Base-by-base conservation (phyloP, 345 rosid genomes). In the Rhodamnia argentea region DNA sequence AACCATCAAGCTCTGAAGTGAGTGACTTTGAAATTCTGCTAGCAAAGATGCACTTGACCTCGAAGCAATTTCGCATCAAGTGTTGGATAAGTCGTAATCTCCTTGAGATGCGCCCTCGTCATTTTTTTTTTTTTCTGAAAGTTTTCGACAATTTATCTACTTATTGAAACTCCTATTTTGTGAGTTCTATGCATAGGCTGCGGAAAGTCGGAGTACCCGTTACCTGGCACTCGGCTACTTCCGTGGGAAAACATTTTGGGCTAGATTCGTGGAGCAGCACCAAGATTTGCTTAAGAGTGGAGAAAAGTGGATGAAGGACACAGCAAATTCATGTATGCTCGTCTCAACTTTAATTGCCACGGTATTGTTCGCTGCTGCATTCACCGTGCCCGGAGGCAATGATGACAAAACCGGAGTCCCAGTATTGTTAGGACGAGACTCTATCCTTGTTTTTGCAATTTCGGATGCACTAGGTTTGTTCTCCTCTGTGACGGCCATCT, bases 311-410 rank as follows among this genome's bases (percentile, higher is more conserved):
- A 7, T 85, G 70, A 85, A 85, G 64, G 88, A 87, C 47, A 90
- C 91, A 1, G 86, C 92, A 2, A 83, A 82, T 55, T 87, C 88
- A 1, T 90, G 91, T 27, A 86, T 88, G 83, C 54, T 91, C 12
- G 88, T 88, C 10, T 87, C 92, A 23, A 85, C 93, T 22, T 86
- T 88, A 26, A 89, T 87, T 27, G 89, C 88, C 9, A 87, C 92
- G 0, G 88, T 89, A 0, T 84, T 91, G 11, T 92, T 92, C 51
- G 91, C 90, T 6, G 91, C 90, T 5, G 88, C 89, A 13, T 84
- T 92, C 62, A 90, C 89, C 0, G 87, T 91, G 4, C 93, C 93
- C 1, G 91, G 90, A 0, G 93, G 89, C 29, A 87, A 86, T 13
- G 7, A 87, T 14, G 64, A 58, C 0, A 87, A 86, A 4, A 82